These are phyloP conservation scores for Syzygium aqueum DNA, from an alignment of 345 rosid genomes.

Conservation along the genomic window DNA sequence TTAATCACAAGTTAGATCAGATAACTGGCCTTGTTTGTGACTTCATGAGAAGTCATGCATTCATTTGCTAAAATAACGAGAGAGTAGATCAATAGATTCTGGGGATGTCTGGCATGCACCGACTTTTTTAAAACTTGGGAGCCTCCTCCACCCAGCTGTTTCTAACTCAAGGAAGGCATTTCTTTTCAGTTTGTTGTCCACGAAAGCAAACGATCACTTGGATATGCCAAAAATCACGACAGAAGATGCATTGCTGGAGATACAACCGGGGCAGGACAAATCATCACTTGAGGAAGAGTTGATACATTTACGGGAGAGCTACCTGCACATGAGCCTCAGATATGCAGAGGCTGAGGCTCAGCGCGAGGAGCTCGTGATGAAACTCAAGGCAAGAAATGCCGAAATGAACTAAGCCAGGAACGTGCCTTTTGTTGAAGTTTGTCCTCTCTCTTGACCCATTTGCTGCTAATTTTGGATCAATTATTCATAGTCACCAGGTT, in stretches of 20 bases:
- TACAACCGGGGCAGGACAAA: background rate
- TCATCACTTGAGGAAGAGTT: conserved; percentile 30
- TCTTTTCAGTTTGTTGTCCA: conserved; percentile 23
- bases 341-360: conserved; percentile 55
- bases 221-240: background rate
- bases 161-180: background rate
- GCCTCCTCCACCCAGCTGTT: background rate
- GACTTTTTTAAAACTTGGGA: background rate
- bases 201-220: background rate
- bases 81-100: background rate
- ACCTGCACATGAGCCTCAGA: conserved; percentile 48
- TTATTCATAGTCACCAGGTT: background rate
- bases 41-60: background rate
- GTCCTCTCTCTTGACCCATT: background rate
- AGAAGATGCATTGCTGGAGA: conserved; percentile 4
- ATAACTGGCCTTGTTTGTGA: background rate
- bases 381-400: conserved; percentile 19
- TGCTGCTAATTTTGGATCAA: background rate
- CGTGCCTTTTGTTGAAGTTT: background rate
- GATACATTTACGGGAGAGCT: conserved; percentile 36
- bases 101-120: background rate
- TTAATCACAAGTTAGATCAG: background rate
- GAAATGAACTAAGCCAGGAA: background rate
- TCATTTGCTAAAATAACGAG: background rate
- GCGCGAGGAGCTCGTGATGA: conserved; percentile 28